Percentiles rank a stretch among this genome's conserved stretches.
Evolutionary conservation across 495 filamentous ascomycete genomes (phyloP).

Genomic region (Staphylotrichum longicolle): DNA sequence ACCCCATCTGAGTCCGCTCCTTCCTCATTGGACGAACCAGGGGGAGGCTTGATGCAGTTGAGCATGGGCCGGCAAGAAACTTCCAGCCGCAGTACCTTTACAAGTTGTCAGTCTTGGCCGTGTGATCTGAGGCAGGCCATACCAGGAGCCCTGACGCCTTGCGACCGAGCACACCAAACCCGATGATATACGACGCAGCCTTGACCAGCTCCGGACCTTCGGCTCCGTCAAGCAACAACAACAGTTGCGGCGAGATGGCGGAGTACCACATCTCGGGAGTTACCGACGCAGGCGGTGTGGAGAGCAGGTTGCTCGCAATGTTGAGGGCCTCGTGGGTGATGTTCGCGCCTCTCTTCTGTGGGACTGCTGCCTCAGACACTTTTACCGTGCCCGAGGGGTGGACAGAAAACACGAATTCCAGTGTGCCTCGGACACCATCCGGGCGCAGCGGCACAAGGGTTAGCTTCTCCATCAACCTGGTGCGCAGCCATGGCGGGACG

Average conservation of each 20-base stretch:
- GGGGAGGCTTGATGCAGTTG: conserved; percentile 55
- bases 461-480: conserved; percentile 54
- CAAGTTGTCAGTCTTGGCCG: conserved; percentile 8
- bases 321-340: conserved; percentile 72
- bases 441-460: conserved; percentile 63
- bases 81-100: conserved; percentile 62
- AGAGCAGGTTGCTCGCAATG: conserved; percentile 61
- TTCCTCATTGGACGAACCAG: conserved; percentile 23
- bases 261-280: conserved; percentile 58
- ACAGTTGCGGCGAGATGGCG: conserved; percentile 63
- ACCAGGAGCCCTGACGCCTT: conserved; percentile 63
- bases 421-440: conserved; percentile 63
- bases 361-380: conserved; percentile 38
- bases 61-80: conserved; percentile 64
- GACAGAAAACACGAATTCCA: conserved; percentile 68
- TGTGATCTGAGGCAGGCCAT: conserved; percentile 15
- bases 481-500: conserved; percentile 49
- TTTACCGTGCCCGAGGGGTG: conserved; percentile 48
- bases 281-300: conserved; percentile 59
- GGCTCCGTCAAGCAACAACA: conserved; percentile 63
- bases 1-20: conserved; percentile 30
- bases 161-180: conserved; percentile 67
- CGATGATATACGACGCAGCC: conserved; percentile 69
- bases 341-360: conserved; percentile 55
- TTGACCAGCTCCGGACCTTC: conserved; percentile 62